Evolutionary conservation across 75 land plant species (phyloP).

Genomic region (Adiantum capillusveneris): DNA sequence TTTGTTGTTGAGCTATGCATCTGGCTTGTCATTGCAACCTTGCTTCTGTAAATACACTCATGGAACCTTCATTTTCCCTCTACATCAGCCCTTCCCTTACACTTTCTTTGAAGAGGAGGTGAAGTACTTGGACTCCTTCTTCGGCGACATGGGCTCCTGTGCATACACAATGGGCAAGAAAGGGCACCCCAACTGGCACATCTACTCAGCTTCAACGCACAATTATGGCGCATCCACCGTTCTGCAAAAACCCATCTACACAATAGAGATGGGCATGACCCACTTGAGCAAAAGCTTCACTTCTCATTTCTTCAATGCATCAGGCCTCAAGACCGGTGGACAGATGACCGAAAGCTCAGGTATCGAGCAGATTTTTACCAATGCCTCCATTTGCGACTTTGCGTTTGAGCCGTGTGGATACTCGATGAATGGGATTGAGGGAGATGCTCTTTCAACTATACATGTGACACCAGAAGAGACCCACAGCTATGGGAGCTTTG

Average conservation of each 20-base stretch:
- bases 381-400: constrained; percentile 30
- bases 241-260: no score
- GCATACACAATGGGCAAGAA: background rate
- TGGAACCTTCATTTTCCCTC: constrained; percentile 68
- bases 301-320: no score
- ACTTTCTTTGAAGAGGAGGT: constrained; percentile 58
- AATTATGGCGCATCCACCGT: no score
- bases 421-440: constrained; percentile 57
- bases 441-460: constrained; percentile 50
- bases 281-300: no score
- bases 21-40: constrained; percentile 16
- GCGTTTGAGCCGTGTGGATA: constrained; percentile 75
- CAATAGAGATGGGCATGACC: no score
- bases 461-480: constrained; percentile 77
- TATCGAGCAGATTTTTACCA: no score
- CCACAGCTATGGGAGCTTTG: constrained; percentile 69
- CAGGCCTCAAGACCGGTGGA: no score
- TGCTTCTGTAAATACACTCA: constrained; percentile 50
- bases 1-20: constrained; percentile 27
- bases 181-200: no score
- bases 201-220: no score
- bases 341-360: no score
- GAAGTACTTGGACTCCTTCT: constrained; percentile 28
- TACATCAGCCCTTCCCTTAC: constrained; percentile 63
- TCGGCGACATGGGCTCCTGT: constrained; percentile 23